Conservation (phyloP, 2,329 filamentous ascomycete species). For the Raffaelea albimanens region DNA sequence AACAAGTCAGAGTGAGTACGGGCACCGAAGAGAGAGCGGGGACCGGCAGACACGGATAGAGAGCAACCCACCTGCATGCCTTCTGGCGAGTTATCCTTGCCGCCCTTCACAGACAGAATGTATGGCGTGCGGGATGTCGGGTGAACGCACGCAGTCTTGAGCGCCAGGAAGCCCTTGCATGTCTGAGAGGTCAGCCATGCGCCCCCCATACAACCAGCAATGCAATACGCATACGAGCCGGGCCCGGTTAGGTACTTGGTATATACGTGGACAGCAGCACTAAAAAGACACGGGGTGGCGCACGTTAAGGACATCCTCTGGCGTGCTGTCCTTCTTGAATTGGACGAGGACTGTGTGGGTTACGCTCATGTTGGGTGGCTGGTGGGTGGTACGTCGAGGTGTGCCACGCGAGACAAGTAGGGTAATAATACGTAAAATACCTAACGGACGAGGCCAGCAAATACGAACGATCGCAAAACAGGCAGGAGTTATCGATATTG, state of each 20-base stretch:
- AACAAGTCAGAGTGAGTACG: not conserved
- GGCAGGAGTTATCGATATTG: too few species aligned
- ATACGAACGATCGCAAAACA: too few species aligned
- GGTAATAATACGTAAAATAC: too few species aligned
- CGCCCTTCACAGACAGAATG: conserved; percentile 47
- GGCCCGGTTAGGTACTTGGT: not conserved
- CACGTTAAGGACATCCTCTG: not conserved
- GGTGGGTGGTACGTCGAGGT: not conserved
- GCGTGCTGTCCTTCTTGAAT: conserved; percentile 1
- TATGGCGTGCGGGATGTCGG: conserved; percentile 49
- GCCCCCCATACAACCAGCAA: too few species aligned
- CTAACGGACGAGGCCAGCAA: too few species aligned
- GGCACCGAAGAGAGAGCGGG: not conserved
- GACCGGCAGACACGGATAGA: not conserved
- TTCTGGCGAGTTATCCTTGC: conserved; percentile 53
- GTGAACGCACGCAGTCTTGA: conserved; percentile 53
- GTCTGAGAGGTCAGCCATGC: conserved; percentile 18
- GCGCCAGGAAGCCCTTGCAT: conserved; percentile 28
- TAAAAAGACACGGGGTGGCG: too few species aligned
- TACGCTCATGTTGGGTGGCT: conserved; percentile 5
- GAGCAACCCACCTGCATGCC: conserved; percentile 41
- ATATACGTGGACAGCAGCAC: not conserved
- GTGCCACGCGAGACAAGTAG: too few species aligned
- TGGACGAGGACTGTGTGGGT: conserved; percentile 8
- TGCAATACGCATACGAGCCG: not conserved